Conservation (phyloP, 1,139 yeast genomes). For the Geotrichum phurueaensis region DNA sequence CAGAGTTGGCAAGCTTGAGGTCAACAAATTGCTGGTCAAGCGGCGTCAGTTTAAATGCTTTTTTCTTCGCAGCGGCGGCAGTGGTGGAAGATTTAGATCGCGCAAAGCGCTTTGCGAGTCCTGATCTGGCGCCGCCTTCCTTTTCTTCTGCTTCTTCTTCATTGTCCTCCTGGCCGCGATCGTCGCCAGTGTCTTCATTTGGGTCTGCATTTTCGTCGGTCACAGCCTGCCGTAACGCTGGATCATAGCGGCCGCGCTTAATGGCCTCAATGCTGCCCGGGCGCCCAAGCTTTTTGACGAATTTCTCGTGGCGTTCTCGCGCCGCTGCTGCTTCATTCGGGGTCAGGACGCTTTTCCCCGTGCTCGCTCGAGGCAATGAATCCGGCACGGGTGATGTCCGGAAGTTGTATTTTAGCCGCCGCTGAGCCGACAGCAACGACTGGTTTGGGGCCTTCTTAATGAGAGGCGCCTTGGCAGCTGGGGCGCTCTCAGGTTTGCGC, state of each 20-base stretch:
- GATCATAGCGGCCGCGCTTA: constrained; percentile 14
- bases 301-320: constrained; percentile 16
- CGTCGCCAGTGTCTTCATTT: background rate
- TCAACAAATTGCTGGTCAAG: constrained; percentile 70
- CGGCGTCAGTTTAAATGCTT: constrained; percentile 52
- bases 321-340: background rate
- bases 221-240: background rate
- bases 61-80: background rate
- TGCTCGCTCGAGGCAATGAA: background rate
- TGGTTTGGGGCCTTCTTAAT: background rate
- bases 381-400: background rate
- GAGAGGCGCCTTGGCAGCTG: background rate
- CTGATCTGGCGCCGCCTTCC: background rate
- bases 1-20: constrained; percentile 53
- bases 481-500: background rate
- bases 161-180: constrained; percentile 7
- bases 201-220: background rate
- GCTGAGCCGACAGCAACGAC: constrained; percentile 12
- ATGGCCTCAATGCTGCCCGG: constrained; percentile 24
- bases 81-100: background rate
- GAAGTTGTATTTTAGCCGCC: constrained; percentile 12
- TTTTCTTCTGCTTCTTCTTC: constrained; percentile 7
- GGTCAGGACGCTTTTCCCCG: background rate
- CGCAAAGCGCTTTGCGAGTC: background rate
- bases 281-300: constrained; percentile 20